phyloP scores from a whole-genome alignment of 2,329 filamentous ascomycete genomes.

The Setomelanomma holmii region DNA sequence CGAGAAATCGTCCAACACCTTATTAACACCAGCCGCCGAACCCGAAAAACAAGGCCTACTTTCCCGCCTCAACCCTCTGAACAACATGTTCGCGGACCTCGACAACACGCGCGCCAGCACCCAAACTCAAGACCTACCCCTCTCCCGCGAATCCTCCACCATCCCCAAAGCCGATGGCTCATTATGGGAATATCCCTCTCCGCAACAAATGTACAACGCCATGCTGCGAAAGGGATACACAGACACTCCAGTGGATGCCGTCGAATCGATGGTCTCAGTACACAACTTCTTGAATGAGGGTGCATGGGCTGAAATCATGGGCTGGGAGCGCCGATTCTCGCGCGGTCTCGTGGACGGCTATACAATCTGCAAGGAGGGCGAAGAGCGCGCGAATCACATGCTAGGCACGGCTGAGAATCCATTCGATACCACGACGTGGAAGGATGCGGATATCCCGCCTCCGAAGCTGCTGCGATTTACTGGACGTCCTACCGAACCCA shows the following conservation, averaged over 20 bases:
- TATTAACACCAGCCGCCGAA: slow-evolving; percentile 35
- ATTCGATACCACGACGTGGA: slow-evolving; percentile 46
- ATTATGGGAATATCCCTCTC: slow-evolving; percentile 97
- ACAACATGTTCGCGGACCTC: slow-evolving; percentile 92
- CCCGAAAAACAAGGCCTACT: slow-evolving; percentile 59
- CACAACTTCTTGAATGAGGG: slow-evolving; percentile 99
- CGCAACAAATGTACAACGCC: slow-evolving; percentile 99
- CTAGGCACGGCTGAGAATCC: slow-evolving; percentile 46
- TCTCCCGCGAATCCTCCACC: slow-evolving; percentile 81
- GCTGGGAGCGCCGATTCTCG: slow-evolving; percentile 88
- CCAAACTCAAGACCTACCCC: slow-evolving; percentile 77
- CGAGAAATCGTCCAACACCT: slow-evolving; percentile 34
- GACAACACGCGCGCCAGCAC: slow-evolving; percentile 79
- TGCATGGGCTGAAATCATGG: slow-evolving; percentile 92
- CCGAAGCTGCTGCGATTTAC: slow-evolving; percentile 87
- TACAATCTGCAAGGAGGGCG: slow-evolving; percentile 75
- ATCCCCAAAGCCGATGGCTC: slow-evolving; percentile 83
- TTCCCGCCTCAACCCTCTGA: slow-evolving; percentile 78
- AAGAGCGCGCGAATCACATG: slow-evolving; percentile 68
- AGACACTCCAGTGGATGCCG: slow-evolving; percentile 89
- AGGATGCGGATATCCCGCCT: slow-evolving; percentile 50
- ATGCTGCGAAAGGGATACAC: slow-evolving; percentile 95
- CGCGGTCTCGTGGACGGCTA: slow-evolving; percentile 75
- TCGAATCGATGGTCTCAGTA: slow-evolving; percentile 95
- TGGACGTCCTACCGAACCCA: slow-evolving; percentile 86